Conservation (phyloP, 2,329 filamentous ascomycete species). For the Rugonectria rugulosa region DNA sequence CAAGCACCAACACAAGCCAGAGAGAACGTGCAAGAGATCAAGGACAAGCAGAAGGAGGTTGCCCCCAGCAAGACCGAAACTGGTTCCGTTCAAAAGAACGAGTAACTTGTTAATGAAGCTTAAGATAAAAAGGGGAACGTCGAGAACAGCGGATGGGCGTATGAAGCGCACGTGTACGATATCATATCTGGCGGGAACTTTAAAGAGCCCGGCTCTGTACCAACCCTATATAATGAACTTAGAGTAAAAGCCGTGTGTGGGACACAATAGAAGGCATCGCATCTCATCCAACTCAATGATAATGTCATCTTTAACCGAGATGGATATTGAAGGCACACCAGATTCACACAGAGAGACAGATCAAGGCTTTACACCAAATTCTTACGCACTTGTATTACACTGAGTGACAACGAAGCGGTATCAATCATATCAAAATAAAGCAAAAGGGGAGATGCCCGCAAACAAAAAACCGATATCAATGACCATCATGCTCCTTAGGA, state of each 20-base stretch:
- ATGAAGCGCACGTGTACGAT: conserved; percentile 33
- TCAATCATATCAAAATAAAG: conserved; percentile 23
- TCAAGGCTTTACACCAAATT: too few species aligned
- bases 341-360: too few species aligned
- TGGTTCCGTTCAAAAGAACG: conserved; percentile 14
- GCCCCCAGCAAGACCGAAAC: neutral
- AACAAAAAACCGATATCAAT: conserved; percentile 11
- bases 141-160: conserved; percentile 17
- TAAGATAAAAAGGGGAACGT: conserved; percentile 5
- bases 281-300: too few species aligned
- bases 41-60: conserved; percentile 27
- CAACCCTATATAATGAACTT: conserved; percentile 37
- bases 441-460: conserved; percentile 27
- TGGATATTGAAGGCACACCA: too few species aligned
- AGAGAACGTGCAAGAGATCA: conserved; percentile 16
- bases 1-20: neutral
- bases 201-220: conserved; percentile 32
- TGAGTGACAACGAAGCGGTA: conserved; percentile 33
- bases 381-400: conserved; percentile 25
- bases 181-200: conserved; percentile 22
- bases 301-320: too few species aligned
- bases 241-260: conserved; percentile 26
- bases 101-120: conserved; percentile 19
- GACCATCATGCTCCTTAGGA: conserved; percentile 17
- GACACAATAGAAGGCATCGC: conserved; percentile 38